Evolutionary conservation across 176 grass and related monocot species (phyloP).

Genomic region (Hyparrhenia diplandra): DNA sequence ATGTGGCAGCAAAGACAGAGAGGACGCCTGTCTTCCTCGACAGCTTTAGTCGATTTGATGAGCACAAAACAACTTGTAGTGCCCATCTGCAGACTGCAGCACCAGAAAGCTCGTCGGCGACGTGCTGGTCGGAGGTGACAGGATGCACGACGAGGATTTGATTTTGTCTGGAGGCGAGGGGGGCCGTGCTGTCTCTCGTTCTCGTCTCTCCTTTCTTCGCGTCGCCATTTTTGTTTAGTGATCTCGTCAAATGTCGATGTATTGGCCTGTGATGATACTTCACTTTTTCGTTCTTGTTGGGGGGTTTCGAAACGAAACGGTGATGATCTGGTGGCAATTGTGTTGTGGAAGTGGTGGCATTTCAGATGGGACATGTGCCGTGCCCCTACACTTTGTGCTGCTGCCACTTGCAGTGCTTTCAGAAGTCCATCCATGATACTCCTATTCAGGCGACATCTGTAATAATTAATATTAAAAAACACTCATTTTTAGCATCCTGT

Average conservation of each 20-base stretch:
- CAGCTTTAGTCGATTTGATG: neutral
- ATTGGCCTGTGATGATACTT: slow-evolving; percentile 5
- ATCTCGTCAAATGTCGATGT: slow-evolving; percentile 37
- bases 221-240: slow-evolving; percentile 7
- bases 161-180: neutral
- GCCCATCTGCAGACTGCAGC: neutral
- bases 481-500: neutral
- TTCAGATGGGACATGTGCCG: slow-evolving; percentile 30
- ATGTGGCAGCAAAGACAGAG: neutral
- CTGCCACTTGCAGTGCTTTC: slow-evolving; percentile 26
- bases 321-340: slow-evolving; percentile 21
- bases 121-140: slow-evolving; percentile 17
- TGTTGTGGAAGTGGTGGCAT: slow-evolving; percentile 30
- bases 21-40: neutral
- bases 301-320: neutral
- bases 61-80: neutral
- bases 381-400: neutral
- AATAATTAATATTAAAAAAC: neutral
- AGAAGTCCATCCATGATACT: slow-evolving; percentile 1
- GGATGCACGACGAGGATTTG: slow-evolving; percentile 15
- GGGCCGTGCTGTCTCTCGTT: neutral
- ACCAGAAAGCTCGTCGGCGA: neutral
- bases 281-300: neutral
- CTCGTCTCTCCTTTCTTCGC: neutral
- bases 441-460: slow-evolving; percentile 20